A percentile compares a stretch with the other conserved stretches of the same genome.
Evolutionary conservation across 176 grass and related monocot species (phyloP).

Genomic region (Cocos nucifera): DNA sequence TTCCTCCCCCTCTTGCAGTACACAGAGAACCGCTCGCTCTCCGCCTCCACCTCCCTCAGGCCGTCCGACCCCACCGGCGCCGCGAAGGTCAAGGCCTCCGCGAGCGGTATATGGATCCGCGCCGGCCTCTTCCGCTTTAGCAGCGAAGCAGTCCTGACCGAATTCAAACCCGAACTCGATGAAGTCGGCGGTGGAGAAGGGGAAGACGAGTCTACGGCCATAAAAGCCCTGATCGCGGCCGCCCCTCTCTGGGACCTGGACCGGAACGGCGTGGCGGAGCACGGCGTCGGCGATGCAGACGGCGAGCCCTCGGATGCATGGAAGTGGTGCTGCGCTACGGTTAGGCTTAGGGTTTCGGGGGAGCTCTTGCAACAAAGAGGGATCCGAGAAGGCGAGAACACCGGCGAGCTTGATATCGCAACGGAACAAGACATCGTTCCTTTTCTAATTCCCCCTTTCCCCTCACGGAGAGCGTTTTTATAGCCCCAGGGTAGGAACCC

Average conservation of each 20-base stretch:
- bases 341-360: conserved; percentile 41
- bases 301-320: conserved; percentile 27
- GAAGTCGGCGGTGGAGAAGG: conserved; percentile 10
- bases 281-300: conserved; percentile 12
- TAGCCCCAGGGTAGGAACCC: too few species aligned
- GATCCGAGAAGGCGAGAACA: conserved; percentile 78
- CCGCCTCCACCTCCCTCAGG: conserved; percentile 62
- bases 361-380: conserved; percentile 74
- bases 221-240: not conserved
- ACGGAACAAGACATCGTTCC: conserved; percentile 63
- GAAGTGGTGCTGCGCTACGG: conserved; percentile 22
- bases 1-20: conserved; percentile 86
- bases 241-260: conserved; percentile 25
- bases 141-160: conserved; percentile 14
- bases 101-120: conserved; percentile 50
- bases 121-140: conserved; percentile 81
- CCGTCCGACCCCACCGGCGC: conserved; percentile 38
- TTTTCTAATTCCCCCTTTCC: too few species aligned
- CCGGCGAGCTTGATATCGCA: conserved; percentile 69
- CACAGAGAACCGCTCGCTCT: conserved; percentile 52
- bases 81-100: conserved; percentile 15
- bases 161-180: not conserved
- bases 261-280: conserved; percentile 23
- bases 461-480: too few species aligned
- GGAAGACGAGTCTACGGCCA: not conserved